These are phyloP conservation scores for Hanseniaspora clermontiae DNA, from an alignment of 805 yeast species.

Conservation along the genomic window DNA sequence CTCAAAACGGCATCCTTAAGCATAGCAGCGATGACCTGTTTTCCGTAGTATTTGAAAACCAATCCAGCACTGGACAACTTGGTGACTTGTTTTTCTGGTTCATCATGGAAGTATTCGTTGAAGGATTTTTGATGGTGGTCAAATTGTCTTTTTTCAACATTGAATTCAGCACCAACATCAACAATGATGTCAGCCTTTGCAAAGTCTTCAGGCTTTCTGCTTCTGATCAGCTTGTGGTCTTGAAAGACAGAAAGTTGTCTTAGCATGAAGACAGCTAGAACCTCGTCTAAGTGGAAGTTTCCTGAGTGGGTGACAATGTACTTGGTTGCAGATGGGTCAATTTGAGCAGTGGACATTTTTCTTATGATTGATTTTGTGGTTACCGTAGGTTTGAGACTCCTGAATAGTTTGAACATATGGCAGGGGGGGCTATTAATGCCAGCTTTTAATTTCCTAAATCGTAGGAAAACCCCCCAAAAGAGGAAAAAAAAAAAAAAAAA, in stretches of 20 bases:
- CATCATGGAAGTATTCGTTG: conserved; percentile 46
- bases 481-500: too few species aligned
- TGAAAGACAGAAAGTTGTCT: conserved; percentile 55
- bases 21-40: conserved; percentile 43
- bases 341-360: neutral
- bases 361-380: neutral
- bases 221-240: conserved; percentile 60
- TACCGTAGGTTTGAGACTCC: neutral
- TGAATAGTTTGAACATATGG: neutral
- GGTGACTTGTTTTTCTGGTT: conserved; percentile 38
- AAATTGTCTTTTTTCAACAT: conserved; percentile 60
- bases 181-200: conserved; percentile 83
- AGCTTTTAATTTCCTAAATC: too few species aligned
- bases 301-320: conserved; percentile 88
- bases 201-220: conserved; percentile 73
- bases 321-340: conserved; percentile 16
- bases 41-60: conserved; percentile 76
- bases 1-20: conserved; percentile 34
- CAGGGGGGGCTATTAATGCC: too few species aligned
- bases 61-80: conserved; percentile 90
- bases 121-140: conserved; percentile 97
- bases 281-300: conserved; percentile 92
- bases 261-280: conserved; percentile 82
- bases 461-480: too few species aligned
- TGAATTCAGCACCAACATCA: conserved; percentile 89